These are phyloP conservation scores for Beta corolliflora DNA, from an alignment of 179 eudicot genomes.

Conservation along the genomic window DNA sequence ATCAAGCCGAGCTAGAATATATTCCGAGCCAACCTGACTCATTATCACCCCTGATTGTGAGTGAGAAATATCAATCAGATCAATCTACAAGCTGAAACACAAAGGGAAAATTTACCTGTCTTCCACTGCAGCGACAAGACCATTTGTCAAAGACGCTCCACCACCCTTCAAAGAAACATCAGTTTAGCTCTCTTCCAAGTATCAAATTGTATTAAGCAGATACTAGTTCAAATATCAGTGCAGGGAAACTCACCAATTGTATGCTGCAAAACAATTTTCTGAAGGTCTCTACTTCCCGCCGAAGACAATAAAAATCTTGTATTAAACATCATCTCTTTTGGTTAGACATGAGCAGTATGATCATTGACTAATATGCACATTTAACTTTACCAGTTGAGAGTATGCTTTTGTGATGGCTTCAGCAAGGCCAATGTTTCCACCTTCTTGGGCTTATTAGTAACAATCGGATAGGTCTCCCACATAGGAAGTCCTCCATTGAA, in stretches of 20 bases:
- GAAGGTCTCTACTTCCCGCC: conserved; percentile 92
- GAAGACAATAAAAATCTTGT: conserved; percentile 13
- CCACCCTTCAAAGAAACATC: conserved; percentile 56
- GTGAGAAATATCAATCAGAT: neutral
- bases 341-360: neutral
- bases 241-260: conserved; percentile 71
- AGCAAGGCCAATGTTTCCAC: conserved; percentile 93
- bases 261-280: conserved; percentile 94
- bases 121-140: conserved; percentile 88
- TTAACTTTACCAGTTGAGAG: conserved; percentile 65
- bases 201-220: conserved; percentile 5
- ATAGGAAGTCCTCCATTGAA: conserved; percentile 58
- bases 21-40: too few species aligned
- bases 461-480: conserved; percentile 86
- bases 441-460: conserved; percentile 60
- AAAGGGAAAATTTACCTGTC: conserved; percentile 61
- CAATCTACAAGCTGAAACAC: conserved; percentile 3
- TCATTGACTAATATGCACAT: neutral
- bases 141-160: conserved; percentile 79
- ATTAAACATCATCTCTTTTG: neutral
- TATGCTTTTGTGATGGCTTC: conserved; percentile 95
- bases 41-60: neutral
- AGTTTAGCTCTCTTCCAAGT: conserved; percentile 20
- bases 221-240: neutral
- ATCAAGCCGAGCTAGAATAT: neutral